Percentiles rank a stretch among this genome's conserved stretches.
Evolutionary conservation across 2,329 filamentous ascomycete genomes (phyloP).

Genomic region (Xylaria sp.): DNA sequence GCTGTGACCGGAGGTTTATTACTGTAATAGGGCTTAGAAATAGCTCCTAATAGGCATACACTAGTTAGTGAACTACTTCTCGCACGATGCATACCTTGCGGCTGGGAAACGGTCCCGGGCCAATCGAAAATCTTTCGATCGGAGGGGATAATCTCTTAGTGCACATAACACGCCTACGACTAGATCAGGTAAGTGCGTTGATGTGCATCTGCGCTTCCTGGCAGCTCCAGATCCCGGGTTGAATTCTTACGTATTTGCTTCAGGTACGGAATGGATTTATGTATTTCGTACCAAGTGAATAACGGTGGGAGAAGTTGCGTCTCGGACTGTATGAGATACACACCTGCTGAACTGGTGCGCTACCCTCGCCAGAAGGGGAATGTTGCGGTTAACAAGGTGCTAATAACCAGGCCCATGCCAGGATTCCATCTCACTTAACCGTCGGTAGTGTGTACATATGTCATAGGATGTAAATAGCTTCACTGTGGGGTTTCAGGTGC

Average conservation of each 20-base stretch:
- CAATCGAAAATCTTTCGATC: background rate
- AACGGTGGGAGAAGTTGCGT: no score
- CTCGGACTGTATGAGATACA: no score
- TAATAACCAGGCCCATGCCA: background rate
- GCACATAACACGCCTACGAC: background rate
- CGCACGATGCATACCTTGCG: background rate
- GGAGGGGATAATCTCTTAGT: background rate
- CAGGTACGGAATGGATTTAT: background rate
- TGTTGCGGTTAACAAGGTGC: background rate
- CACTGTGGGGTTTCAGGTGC: constrained; percentile 13
- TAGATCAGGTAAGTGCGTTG: background rate
- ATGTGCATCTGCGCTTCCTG: background rate
- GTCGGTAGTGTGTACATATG: background rate
- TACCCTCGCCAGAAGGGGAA: no score
- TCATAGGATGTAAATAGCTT: background rate
- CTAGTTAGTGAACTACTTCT: background rate
- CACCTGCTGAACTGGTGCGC: no score
- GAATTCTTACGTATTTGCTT: background rate
- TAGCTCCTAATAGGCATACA: background rate
- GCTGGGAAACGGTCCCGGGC: background rate
- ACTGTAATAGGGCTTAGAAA: background rate
- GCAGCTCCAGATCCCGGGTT: background rate
- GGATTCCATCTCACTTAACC: background rate
- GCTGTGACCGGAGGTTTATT: background rate
- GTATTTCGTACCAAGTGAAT: background rate